A percentile compares a stretch with the other conserved stretches of the same genome.
Conservation (phyloP, 768 basidiomycete genomes). For the Boletus eberwhitei region DNA sequence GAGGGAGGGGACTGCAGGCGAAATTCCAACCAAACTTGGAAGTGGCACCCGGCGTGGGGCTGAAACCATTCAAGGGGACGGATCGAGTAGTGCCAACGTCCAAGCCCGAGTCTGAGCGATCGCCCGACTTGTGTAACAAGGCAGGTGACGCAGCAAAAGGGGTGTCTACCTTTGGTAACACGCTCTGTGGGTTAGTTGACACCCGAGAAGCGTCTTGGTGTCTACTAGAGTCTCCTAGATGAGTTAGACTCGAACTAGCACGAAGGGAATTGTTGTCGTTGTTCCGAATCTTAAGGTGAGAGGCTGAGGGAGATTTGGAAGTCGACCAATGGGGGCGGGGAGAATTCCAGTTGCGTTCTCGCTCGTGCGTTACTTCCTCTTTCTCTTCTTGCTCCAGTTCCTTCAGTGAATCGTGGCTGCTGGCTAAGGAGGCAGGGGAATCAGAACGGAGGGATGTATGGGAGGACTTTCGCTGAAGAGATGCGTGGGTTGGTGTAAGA, state of each 20-base stretch:
- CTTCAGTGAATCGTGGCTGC: conserved; percentile 33
- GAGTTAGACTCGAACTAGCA: conserved; percentile 19
- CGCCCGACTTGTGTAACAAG: neutral
- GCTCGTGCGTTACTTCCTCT: conserved; percentile 43
- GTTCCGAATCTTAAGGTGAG: conserved; percentile 4
- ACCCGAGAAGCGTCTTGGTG: conserved; percentile 4
- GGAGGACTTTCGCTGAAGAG: conserved; percentile 34
- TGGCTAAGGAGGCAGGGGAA: conserved; percentile 42
- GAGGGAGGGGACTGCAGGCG: conserved; percentile 37
- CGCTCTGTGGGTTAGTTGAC: conserved; percentile 1
- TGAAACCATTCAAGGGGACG: conserved; percentile 3
- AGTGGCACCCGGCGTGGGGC: conserved; percentile 18
- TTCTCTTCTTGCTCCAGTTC: conserved; percentile 31
- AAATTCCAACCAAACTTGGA: conserved; percentile 41
- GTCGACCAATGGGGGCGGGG: conserved; percentile 55
- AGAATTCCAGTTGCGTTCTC: conserved; percentile 71
- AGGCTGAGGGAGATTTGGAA: conserved; percentile 18
- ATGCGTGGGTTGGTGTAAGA: conserved; percentile 30
- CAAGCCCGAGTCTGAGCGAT: neutral
- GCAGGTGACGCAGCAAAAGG: neutral
- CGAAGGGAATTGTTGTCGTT: conserved; percentile 11
- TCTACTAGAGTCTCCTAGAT: conserved; percentile 4
- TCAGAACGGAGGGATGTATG: conserved; percentile 34
- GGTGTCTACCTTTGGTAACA: neutral
- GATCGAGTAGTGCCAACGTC: neutral